Percentiles rank a stretch among this genome's conserved stretches.
These are phyloP conservation scores for Isoetes taiwanensis DNA, from an alignment of 75 land plant genomes.

Conservation along the genomic window DNA sequence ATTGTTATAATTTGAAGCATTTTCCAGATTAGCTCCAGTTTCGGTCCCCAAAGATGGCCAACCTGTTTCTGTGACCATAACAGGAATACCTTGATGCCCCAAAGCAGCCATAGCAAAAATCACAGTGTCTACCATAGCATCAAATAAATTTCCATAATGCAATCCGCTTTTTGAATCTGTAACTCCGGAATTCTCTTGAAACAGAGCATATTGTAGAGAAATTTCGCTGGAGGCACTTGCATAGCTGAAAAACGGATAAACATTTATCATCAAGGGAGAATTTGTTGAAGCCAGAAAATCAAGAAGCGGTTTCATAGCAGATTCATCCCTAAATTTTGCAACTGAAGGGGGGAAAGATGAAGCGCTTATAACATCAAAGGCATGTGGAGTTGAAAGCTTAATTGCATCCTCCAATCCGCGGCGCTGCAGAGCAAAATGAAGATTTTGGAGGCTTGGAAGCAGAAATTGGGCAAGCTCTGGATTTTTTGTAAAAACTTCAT, in stretches of 20 bases:
- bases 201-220: conserved; percentile 17
- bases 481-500: conserved; percentile 28
- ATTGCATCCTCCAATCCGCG: conserved; percentile 12
- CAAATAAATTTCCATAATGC: conserved; percentile 36
- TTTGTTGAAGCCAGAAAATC: conserved; percentile 1
- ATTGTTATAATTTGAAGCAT: background rate
- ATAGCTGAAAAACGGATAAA: conserved; percentile 28
- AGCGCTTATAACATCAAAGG: conserved; percentile 12
- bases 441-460: conserved; percentile 30
- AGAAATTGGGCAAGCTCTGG: conserved; percentile 1
- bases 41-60: background rate
- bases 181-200: conserved; percentile 1
- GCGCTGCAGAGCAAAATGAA: conserved; percentile 24
- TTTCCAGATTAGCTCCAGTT: background rate
- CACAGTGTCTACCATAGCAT: conserved; percentile 41
- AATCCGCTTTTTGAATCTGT: conserved; percentile 15
- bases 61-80: background rate
- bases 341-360: conserved; percentile 37
- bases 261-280: conserved; percentile 22
- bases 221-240: conserved; percentile 4
- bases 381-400: conserved; percentile 21
- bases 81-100: background rate
- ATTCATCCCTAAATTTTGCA: conserved; percentile 16
- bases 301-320: conserved; percentile 15
- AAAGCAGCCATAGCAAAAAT: conserved; percentile 31